phyloP scores from a whole-genome alignment of 2,329 filamentous ascomycete species.

The Curvularia eragrostidis region DNA sequence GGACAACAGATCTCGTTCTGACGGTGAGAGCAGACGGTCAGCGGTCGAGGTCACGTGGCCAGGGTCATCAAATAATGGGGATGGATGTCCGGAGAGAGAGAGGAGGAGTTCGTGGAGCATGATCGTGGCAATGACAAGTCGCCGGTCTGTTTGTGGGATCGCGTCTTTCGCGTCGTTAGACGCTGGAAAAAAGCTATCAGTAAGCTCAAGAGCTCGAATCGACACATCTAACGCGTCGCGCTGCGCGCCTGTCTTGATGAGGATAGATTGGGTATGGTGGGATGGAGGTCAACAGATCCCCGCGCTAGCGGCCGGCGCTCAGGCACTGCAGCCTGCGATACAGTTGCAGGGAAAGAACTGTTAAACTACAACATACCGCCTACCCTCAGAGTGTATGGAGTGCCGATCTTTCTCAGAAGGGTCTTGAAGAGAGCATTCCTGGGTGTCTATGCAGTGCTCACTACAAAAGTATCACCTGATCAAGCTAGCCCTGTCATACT shows the following conservation, averaged over 20 bases:
- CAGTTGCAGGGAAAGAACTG: neutral
- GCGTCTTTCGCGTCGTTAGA: constrained; percentile 23
- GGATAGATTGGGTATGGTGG: constrained; percentile 21
- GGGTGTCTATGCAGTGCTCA: neutral
- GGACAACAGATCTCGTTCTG: constrained; percentile 81
- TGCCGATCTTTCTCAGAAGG: neutral
- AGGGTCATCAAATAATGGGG: constrained; percentile 74
- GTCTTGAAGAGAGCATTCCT: neutral
- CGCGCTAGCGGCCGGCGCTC: constrained; percentile 13
- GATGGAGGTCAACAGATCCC: constrained; percentile 18
- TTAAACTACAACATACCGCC: neutral
- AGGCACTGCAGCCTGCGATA: neutral
- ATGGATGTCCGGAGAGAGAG: constrained; percentile 91
- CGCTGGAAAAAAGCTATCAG: constrained; percentile 40
- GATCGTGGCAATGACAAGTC: constrained; percentile 28
- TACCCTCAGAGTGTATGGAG: neutral
- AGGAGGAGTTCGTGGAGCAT: constrained; percentile 99
- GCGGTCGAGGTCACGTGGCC: constrained; percentile 47
- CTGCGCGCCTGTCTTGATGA: constrained; percentile 20
- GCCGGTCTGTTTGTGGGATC: constrained; percentile 12
- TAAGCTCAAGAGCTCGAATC: constrained; percentile 47
- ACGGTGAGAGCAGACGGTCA: constrained; percentile 68
- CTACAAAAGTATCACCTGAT: neutral
- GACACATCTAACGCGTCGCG: constrained; percentile 44
- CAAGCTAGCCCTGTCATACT: neutral